Conservation (phyloP, 345 rosid genomes). For the Mangifera indica region DNA sequence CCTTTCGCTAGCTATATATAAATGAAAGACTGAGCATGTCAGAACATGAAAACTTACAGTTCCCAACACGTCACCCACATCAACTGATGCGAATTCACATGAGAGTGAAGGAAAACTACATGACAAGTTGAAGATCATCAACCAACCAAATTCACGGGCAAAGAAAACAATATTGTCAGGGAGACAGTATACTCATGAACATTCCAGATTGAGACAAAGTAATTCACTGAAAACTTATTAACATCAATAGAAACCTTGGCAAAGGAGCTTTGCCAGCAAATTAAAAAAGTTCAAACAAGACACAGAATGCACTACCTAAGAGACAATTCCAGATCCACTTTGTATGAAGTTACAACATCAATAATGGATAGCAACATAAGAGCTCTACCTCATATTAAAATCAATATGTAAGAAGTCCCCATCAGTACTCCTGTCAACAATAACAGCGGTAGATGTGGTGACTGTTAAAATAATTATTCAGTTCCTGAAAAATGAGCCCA, state of each 20-base stretch:
- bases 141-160: slow-evolving; percentile 15
- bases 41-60: slow-evolving; percentile 68
- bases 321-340: too few relatives aligned
- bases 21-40: slow-evolving; percentile 16
- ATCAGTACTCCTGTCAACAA: slow-evolving; percentile 89
- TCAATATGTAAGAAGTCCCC: slow-evolving; percentile 88
- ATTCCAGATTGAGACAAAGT: slow-evolving; percentile 4
- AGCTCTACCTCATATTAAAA: slow-evolving; percentile 78
- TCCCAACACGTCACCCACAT: slow-evolving; percentile 93
- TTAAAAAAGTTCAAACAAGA: neutral
- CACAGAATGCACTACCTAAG: neutral
- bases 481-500: slow-evolving; percentile 53
- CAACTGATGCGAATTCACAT: slow-evolving; percentile 96
- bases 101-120: slow-evolving; percentile 95
- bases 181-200: neutral
- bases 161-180: neutral
- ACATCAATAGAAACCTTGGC: neutral
- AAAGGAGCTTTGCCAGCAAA: neutral
- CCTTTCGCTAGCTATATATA: neutral
- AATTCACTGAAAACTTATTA: neutral
- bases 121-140: slow-evolving; percentile 26
- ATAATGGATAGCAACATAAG: neutral
- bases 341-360: too few relatives aligned
- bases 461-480: slow-evolving; percentile 77
- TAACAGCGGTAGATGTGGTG: slow-evolving; percentile 74